These are phyloP conservation scores for Zygoascus sp. DNA, from an alignment of 1,139 yeast genomes.

Conservation along the genomic window DNA sequence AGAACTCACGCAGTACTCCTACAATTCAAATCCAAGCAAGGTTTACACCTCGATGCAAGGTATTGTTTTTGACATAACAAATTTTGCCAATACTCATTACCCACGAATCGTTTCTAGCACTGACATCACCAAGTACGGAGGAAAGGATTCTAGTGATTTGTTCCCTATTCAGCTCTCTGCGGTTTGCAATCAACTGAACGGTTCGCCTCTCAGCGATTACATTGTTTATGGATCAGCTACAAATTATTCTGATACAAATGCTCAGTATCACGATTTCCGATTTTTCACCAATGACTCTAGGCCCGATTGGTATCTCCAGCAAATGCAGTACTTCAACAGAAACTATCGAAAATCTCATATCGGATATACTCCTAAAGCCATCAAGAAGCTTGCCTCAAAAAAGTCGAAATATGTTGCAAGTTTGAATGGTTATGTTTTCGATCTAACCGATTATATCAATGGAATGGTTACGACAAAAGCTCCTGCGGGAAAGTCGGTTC, in stretches of 20 bases:
- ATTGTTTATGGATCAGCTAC: constrained; percentile 36
- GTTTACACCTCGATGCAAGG: constrained; percentile 38
- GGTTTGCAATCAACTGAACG: constrained; percentile 36
- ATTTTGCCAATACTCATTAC: constrained; percentile 38
- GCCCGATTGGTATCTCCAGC: constrained; percentile 42
- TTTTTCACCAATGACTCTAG: constrained; percentile 37
- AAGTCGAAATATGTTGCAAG: constrained; percentile 31
- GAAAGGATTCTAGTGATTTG: constrained; percentile 33
- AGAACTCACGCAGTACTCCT: constrained; percentile 34
- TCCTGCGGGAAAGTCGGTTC: constrained; percentile 29
- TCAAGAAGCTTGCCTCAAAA: constrained; percentile 28
- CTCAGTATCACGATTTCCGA: constrained; percentile 40
- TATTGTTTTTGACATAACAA: constrained; percentile 37
- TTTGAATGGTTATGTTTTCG: constrained; percentile 37
- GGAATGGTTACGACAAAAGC: constrained; percentile 37
- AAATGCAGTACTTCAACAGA: constrained; percentile 35
- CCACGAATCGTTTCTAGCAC: constrained; percentile 37
- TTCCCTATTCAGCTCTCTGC: constrained; percentile 42
- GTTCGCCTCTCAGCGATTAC: constrained; percentile 30
- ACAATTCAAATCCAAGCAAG: constrained; percentile 31
- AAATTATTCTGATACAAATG: constrained; percentile 38
- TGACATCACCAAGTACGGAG: constrained; percentile 37
- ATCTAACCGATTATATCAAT: constrained; percentile 35
- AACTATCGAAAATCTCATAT: constrained; percentile 37
- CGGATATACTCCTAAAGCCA: constrained; percentile 36